Base-by-base conservation (phyloP, 441 rosid species). In the Viola pubescens region DNA sequence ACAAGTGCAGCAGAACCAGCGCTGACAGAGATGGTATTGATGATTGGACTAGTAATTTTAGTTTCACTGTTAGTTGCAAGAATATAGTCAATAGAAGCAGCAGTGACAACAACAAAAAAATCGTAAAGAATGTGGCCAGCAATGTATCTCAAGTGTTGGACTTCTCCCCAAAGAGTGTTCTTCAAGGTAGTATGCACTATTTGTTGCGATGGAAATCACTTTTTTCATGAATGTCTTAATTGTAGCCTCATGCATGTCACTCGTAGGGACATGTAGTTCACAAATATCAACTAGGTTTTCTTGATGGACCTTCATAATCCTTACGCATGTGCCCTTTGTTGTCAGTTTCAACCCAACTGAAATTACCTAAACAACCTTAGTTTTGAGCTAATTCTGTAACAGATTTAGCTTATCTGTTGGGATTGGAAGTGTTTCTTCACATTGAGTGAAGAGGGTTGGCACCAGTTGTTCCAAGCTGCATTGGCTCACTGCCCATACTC, bases 91-190 rank as follows among this genome's bases (percentile, higher is more conserved):
- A 50, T 16, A 59, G 53, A 54, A 56, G 67, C 70, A 70, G 72
- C 63, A 69, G 19, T 48, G 54, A 37, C 54, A 74, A 67, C 60
- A 69, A 43, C 7, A 43, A 9, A 1, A 9, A 12, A 46, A 8
- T 46, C 49, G 4, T 38, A 12, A 53, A 39, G 67, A 54, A 41
- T 64, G 43, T 45, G 14, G 64, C 57, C 13, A 61, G 52, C 45
- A 56, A 66, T 52, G 57, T 52, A 39, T 64, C 65, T 69, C 68
- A 75, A 6, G 70, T 71, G 19, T 41, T 79, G 52, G 71, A 73
- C 56, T 76, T 80, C 68, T 84, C 91, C 12, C 88, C 85, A 4
- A 84, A 73, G 60, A 83, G 89, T 62, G 85, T 84, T 75, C 85
- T 81, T 79, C 83, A 76, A 82, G 94, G 85, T 86, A 76, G 9